Evolutionary conservation across 2,329 filamentous ascomycete genomes (phyloP).

Genomic region (Colletotrichum endophyticum): DNA sequence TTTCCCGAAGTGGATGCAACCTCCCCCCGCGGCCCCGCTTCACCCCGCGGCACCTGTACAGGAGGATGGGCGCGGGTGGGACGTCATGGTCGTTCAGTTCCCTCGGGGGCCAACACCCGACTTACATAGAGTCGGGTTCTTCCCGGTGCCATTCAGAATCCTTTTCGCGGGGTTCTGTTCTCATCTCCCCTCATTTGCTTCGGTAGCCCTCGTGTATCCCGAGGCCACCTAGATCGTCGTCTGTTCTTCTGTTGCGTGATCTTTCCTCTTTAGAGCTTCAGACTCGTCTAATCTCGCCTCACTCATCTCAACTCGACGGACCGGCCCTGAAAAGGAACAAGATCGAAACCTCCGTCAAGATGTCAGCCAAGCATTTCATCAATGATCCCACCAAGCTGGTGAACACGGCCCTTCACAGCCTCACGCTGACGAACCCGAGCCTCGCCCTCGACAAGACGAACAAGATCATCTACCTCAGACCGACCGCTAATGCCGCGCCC

Average conservation of each 20-base stretch:
- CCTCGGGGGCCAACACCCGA: constrained; percentile 4
- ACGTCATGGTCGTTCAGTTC: neutral
- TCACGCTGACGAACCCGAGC: constrained; percentile 85
- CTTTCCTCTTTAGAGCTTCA: neutral
- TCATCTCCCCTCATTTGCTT: neutral
- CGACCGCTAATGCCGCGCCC: constrained; percentile 42
- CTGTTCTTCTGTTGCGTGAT: neutral
- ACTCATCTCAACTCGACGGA: neutral
- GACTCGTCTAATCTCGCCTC: neutral
- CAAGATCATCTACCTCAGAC: constrained; percentile 83
- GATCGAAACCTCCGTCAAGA: constrained; percentile 24
- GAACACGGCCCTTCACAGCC: constrained; percentile 73
- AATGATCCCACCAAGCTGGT: constrained; percentile 83
- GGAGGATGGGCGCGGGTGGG: neutral
- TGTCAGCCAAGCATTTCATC: constrained; percentile 84
- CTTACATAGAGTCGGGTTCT: constrained; percentile 16
- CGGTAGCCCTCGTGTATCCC: neutral
- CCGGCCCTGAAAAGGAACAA: neutral
- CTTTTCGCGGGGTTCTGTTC: neutral
- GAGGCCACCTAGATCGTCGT: neutral
- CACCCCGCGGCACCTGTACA: neutral
- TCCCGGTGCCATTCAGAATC: neutral
- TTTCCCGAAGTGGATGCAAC: neutral
- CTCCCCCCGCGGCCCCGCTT: constrained; percentile 11
- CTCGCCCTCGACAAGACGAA: constrained; percentile 78